Conservation (phyloP, 2,329 filamentous ascomycete genomes). For the Davidsoniella eucalypti region DNA sequence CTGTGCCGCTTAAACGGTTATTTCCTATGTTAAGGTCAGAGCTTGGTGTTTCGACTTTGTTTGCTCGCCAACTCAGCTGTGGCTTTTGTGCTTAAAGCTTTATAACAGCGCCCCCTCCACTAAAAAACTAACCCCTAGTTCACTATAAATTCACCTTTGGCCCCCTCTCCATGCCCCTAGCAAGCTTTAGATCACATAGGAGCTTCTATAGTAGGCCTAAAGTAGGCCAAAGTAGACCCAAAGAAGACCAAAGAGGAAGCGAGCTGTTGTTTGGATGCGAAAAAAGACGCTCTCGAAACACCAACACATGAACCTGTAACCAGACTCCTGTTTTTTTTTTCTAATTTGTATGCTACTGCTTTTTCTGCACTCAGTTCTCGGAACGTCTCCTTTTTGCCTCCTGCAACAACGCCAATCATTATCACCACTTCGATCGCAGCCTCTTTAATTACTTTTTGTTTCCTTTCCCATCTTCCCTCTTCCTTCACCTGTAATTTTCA, state of each 20-base stretch:
- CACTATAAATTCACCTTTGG: not conserved
- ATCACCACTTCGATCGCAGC: not conserved
- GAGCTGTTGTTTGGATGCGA: not conserved
- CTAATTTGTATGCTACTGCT: not conserved
- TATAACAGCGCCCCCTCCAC: too few species aligned
- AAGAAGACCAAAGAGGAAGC: not conserved
- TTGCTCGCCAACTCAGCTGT: too few species aligned
- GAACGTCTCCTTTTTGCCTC: not conserved
- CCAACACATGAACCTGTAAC: slow-evolving; percentile 11
- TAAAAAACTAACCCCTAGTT: too few species aligned
- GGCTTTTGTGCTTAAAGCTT: too few species aligned
- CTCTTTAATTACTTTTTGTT: not conserved
- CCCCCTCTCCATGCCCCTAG: not conserved
- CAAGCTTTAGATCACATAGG: not conserved
- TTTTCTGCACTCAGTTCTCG: not conserved
- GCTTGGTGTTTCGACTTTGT: too few species aligned
- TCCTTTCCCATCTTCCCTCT: not conserved
- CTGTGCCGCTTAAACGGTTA: too few species aligned
- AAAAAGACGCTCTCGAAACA: slow-evolving; percentile 12
- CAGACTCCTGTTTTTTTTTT: slow-evolving; percentile 8
- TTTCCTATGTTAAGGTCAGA: too few species aligned
- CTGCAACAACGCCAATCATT: not conserved
- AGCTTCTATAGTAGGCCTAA: not conserved
- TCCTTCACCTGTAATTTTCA: not conserved
- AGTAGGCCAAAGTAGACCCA: not conserved